phyloP scores from a whole-genome alignment of 176 grass and related monocot genomes.

The Rhynchospora tenuis region DNA sequence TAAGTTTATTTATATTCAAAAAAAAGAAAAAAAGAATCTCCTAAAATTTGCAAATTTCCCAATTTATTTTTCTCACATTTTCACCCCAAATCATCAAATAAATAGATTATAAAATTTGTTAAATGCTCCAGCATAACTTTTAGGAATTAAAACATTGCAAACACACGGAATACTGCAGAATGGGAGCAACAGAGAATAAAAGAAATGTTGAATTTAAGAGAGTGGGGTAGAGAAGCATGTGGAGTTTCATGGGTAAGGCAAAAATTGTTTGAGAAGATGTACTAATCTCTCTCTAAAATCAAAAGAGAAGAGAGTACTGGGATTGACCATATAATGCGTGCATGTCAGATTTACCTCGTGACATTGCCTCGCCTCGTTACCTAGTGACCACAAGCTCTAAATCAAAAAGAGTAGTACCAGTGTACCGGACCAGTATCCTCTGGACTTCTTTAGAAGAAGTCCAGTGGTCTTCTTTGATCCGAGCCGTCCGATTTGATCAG shows the following conservation, averaged over 20 bases:
- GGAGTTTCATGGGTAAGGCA: conserved; percentile 9
- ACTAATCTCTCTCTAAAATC: not conserved
- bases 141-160: not conserved
- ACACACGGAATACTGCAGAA: not conserved
- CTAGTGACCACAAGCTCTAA: not conserved
- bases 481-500: too few species aligned
- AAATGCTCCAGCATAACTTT: too few species aligned
- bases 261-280: conserved; percentile 8
- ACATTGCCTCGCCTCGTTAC: not conserved
- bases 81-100: not conserved
- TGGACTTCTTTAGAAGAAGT: too few species aligned
- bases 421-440: too few species aligned
- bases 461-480: too few species aligned
- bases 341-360: conserved; percentile 23
- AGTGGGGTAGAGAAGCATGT: conserved; percentile 27
- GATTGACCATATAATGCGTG: conserved; percentile 18
- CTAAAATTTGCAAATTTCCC: not conserved
- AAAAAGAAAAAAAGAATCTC: too few species aligned
- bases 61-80: not conserved
- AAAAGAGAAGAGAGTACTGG: not conserved
- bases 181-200: not conserved
- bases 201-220: not conserved
- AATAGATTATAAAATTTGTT: too few species aligned
- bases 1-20: too few species aligned
- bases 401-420: not conserved